phyloP scores from a whole-genome alignment of 176 grass and related monocot species.

The Hordeum vulgare region MorexV3_pseudomolecules_assembly NC_058521.1:169916548-169917047 shows the following conservation, averaged over 20 bases:
- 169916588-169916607: neutral
- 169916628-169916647: neutral
- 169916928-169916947: no score
- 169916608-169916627: neutral
- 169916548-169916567: no score
- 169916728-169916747: neutral
- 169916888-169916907: no score
- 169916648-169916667: neutral
- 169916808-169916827: neutral
- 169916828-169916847: neutral
- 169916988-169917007: no score
- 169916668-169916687: neutral
- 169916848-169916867: no score
- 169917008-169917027: no score
- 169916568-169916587: neutral
- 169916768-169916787: neutral
- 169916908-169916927: no score
- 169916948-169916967: no score
- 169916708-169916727: neutral
- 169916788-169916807: neutral
- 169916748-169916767: neutral
- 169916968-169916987: no score
- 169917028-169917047: no score
- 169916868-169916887: no score
- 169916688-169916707: neutral